phyloP scores from a whole-genome alignment of 768 basidiomycete species.

The Sistotremastrum suecicum region DNA sequence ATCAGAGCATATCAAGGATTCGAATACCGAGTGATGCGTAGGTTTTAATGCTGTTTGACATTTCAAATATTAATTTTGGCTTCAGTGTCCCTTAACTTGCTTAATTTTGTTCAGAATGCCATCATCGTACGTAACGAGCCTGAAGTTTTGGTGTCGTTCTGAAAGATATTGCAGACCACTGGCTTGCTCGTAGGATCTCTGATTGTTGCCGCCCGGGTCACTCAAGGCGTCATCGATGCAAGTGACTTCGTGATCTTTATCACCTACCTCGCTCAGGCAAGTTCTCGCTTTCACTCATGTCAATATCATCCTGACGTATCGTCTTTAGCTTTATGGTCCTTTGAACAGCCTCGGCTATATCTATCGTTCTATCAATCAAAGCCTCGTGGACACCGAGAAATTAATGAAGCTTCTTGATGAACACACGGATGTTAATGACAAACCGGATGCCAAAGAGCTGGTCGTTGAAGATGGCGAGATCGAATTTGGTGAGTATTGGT shows the following conservation, averaged over 20 bases:
- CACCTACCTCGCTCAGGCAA: constrained; percentile 65
- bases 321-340: constrained; percentile 48
- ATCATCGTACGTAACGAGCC: constrained; percentile 43
- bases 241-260: constrained; percentile 70
- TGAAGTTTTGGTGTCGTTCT: neutral
- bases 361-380: constrained; percentile 63
- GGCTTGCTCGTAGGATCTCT: constrained; percentile 74
- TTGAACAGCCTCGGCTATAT: constrained; percentile 67
- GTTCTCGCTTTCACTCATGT: constrained; percentile 5
- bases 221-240: constrained; percentile 32
- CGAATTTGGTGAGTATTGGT: constrained; percentile 55
- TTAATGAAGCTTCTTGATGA: constrained; percentile 71
- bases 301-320: constrained; percentile 4
- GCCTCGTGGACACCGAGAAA: constrained; percentile 73
- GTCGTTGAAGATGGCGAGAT: constrained; percentile 63
- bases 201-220: constrained; percentile 62
- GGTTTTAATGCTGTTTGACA: constrained; percentile 12
- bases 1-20: constrained; percentile 59
- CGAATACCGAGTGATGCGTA: constrained; percentile 63
- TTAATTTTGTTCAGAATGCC: constrained; percentile 70
- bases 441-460: constrained; percentile 60
- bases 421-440: constrained; percentile 73
- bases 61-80: constrained; percentile 3
- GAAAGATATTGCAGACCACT: constrained; percentile 31
- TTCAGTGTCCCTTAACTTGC: constrained; percentile 52